Conservation (phyloP, 2,329 filamentous ascomycete species). For the Alternaria metachromatica region DNA sequence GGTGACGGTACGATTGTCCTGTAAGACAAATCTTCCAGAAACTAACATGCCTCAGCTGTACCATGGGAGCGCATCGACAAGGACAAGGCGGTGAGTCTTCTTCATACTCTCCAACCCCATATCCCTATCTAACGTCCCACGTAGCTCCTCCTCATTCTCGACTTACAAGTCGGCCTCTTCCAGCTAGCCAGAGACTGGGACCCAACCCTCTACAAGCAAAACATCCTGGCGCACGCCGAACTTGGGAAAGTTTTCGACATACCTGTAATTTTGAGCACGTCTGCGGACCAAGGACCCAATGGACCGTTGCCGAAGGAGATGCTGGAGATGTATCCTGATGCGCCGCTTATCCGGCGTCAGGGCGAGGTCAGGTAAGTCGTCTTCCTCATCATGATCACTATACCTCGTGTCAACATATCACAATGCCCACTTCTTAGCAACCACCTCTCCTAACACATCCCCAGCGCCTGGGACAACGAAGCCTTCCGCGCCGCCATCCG, state of each 20-base stretch:
- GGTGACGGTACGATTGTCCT: conserved; percentile 35
- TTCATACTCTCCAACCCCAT: background rate
- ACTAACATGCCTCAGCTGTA: conserved; percentile 39
- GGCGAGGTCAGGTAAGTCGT: conserved; percentile 68
- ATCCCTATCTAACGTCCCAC: background rate
- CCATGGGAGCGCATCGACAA: conserved; percentile 52
- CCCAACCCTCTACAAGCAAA: conserved; percentile 68
- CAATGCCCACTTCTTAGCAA: background rate
- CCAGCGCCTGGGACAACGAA: conserved; percentile 72
- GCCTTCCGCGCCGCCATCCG: conserved; percentile 71
- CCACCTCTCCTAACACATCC: conserved; percentile 1
- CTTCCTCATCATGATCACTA: background rate
- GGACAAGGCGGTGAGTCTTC: conserved; percentile 45
- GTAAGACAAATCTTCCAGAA: background rate
- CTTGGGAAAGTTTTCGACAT: conserved; percentile 71
- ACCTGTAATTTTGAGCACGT: conserved; percentile 74
- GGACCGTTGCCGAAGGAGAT: conserved; percentile 75
- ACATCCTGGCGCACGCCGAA: conserved; percentile 71
- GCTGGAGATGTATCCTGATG: conserved; percentile 68
- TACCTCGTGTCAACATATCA: background rate
- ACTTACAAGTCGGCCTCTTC: conserved; percentile 67
- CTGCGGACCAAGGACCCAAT: conserved; percentile 73
- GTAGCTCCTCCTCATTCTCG: conserved; percentile 64
- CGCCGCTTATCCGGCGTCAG: conserved; percentile 69
- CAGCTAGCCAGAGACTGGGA: conserved; percentile 70